Base-by-base conservation (phyloP, 768 basidiomycete genomes). In the Mycena chlorophos region DNA sequence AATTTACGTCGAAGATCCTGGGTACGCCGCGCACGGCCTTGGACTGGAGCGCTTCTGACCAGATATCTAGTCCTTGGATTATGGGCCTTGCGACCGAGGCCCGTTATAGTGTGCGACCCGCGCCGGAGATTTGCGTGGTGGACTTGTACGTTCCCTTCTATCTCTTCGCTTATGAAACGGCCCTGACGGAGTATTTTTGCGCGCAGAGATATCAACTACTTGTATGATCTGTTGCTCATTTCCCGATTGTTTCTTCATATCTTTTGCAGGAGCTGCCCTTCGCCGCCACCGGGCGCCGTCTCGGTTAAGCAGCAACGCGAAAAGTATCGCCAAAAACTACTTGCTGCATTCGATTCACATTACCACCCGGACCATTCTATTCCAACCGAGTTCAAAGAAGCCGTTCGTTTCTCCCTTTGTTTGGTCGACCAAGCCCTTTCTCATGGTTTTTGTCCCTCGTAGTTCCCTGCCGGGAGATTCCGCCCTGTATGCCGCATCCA, bases 11-110 rank as follows among this genome's bases (percentile, higher is more conserved):
- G 94, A 98, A 62, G 94, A 98, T 69, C 93, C 95, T 39, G 95
- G 95, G n/a, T n/a, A n/a, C n/a, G n/a, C n/a, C n/a, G n/a, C n/a
- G n/a, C n/a, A n/a, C n/a, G n/a, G n/a, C n/a, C n/a, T n/a, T n/a
- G n/a, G n/a, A n/a, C n/a, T n/a, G n/a, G n/a, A n/a, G n/a, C n/a
- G n/a, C n/a, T n/a, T n/a, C n/a, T n/a, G n/a, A n/a, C n/a, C n/a
- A n/a, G n/a, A n/a, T n/a, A n/a, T n/a, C n/a, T n/a, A n/a, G n/a
- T 29, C 96, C 96, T 57, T 98, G 93, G 87, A 94, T 98, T 64
- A 83, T 98, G 70, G 95, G 91, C 30, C 78, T 96, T 34, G 85
- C 91, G 12, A 91, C 90, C 1, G 89, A 95, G 66, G 87, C 89
- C 6, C 80, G 91, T 56, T 89, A 92, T 68, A 82, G 89, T 61